A percentile compares a stretch with the other conserved stretches of the same genome.
These are phyloP conservation scores for Globisporangium radiosum DNA, from an alignment of 352 stramenopile genomes.

Conservation along the genomic window DNA sequence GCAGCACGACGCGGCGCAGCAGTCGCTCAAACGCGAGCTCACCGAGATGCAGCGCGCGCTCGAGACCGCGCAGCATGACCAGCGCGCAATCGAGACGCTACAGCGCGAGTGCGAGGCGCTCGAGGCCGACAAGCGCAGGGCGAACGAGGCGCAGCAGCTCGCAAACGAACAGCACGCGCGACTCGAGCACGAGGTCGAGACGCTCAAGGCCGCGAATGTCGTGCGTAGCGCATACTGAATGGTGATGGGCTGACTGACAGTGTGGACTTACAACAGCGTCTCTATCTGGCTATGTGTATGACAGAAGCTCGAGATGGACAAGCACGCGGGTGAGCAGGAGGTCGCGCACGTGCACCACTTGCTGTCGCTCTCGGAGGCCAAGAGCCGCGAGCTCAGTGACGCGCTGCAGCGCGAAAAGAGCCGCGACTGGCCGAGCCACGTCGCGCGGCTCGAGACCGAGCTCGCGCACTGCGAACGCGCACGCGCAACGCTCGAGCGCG, in stretches of 20 bases:
- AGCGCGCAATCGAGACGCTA: slow-evolving; percentile 28
- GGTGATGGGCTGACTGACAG: too few species aligned
- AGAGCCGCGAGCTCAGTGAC: slow-evolving; percentile 34
- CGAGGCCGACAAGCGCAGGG: slow-evolving; percentile 22
- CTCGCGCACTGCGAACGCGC: slow-evolving; percentile 31
- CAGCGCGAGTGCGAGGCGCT: slow-evolving; percentile 33
- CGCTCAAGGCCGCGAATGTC: slow-evolving; percentile 21
- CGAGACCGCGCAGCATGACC: slow-evolving; percentile 18
- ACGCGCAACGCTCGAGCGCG: slow-evolving; percentile 25
- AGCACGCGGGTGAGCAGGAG: slow-evolving; percentile 45
- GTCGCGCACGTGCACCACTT: slow-evolving; percentile 47
- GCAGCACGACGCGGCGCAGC: slow-evolving; percentile 18
- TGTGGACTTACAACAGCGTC: neutral
- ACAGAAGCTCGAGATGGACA: slow-evolving; percentile 45
- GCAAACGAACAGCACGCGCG: slow-evolving; percentile 17
- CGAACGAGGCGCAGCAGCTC: slow-evolving; percentile 17
- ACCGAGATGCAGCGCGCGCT: slow-evolving; percentile 29
- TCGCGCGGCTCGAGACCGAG: slow-evolving; percentile 46
- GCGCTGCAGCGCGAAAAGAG: slow-evolving; percentile 32
- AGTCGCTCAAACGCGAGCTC: slow-evolving; percentile 25
- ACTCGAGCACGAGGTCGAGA: slow-evolving; percentile 25
- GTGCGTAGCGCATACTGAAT: neutral
- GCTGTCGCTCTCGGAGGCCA: slow-evolving; percentile 37
- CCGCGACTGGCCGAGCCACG: slow-evolving; percentile 40
- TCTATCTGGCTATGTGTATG: neutral